Base-by-base conservation (phyloP, 2,329 filamentous ascomycete species). In the Nemania sp. region DNA sequence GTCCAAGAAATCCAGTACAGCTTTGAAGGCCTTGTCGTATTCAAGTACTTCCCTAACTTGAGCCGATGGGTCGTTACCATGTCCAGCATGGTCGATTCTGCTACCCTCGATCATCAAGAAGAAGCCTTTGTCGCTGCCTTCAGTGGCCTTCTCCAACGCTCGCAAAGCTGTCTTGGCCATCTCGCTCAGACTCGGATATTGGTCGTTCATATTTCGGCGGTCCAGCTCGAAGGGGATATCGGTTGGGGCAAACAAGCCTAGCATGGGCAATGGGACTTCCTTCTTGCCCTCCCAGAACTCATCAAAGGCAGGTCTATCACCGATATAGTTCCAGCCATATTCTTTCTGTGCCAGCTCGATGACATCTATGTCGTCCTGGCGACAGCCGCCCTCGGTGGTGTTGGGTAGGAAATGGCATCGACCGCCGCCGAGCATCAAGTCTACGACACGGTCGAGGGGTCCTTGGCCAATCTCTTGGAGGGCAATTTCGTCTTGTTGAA, bases 81-180 rank as follows among this genome's bases (percentile, higher is more conserved):
- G 93, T 6, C 94, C 96, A 3, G 96, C 95, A 78, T 99, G 96
- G 76, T 99, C 96, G 75, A 99, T 98, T 49, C 96, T 88, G 75
- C 93, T 97, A 4, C 94, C 96, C 80, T 99, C 96, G 69, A 99
- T 97, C 95, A 99, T 97, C 74, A 99, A 85, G 82, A 99, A 99
- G 85, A 98, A 99, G 4, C 96, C 96, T 80, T 97, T 90, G 49
- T 98, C 93, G 70, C 88, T 93, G 76, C 94, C 85, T 76, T 88
- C 85, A 0, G 96, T 98, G 0, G 94, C 96, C 67, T 90, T 89
- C 70, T 92, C 91, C 26, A 99, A 87, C 1, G 93, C 90, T 15
- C 86, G 88, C 69, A 99, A 84, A 0, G 96, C 95, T 18, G 93
- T 93, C 73, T 87, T 86, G 8, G 95, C 89, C 94, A 98, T 98